Evolutionary conservation across 225 moss, liverwort and hornwort genomes (phyloP), one percentile per base, ranked within the genome.

Genomic region (Marchantia polymorpha): DNA sequence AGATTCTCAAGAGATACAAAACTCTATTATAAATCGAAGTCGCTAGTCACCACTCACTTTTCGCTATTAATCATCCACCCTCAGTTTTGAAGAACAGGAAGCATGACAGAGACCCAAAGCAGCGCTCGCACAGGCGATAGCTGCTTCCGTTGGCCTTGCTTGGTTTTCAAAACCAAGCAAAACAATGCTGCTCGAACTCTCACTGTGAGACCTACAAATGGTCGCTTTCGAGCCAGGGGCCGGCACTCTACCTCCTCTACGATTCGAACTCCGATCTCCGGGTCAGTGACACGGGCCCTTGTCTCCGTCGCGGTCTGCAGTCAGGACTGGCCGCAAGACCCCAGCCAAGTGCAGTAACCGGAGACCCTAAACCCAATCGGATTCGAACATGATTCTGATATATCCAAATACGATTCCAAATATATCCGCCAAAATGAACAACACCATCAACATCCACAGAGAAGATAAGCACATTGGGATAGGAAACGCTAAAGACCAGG

Each of bases 11-110:
- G 39, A 39, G 39, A 39, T 39, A n/a, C n/a, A n/a, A n/a, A n/a
- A n/a, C n/a, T n/a, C n/a, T n/a, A n/a, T n/a, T n/a, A n/a, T n/a
- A n/a, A n/a, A n/a, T n/a, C n/a, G n/a, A n/a, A n/a, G n/a, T n/a
- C n/a, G n/a, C n/a, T n/a, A n/a, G n/a, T n/a, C n/a, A n/a, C n/a
- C n/a, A n/a, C n/a, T n/a, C n/a, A n/a, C n/a, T n/a, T n/a, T n/a
- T n/a, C n/a, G n/a, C n/a, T n/a, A n/a, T n/a, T n/a, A n/a, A n/a
- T n/a, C n/a, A n/a, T n/a, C n/a, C n/a, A n/a, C n/a, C n/a, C n/a
- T n/a, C n/a, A n/a, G n/a, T n/a, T n/a, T n/a, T n/a, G n/a, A n/a
- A 92, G 23, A 8, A 86, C 48, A 49, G 93, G 89, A 80, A 92
- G 80, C 50, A 94, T 55, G 25, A 90, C 52, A 13, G 49, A 72